These are phyloP conservation scores for Theileria orientalis DNA, from an alignment of 169 alveolate species.

Conservation along the genomic window DNA sequence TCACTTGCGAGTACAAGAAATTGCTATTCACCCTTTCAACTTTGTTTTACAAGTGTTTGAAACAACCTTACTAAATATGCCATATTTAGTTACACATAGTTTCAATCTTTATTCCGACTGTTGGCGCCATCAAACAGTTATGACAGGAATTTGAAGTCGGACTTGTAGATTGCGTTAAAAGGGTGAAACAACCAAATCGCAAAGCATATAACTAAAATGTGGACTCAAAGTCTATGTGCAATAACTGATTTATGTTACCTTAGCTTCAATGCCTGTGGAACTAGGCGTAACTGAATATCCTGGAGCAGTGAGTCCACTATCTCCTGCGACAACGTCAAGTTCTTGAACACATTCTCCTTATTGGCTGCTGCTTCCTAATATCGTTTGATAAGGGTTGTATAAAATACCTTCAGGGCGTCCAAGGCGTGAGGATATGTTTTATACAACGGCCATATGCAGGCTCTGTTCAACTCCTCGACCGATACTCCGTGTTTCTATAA, in stretches of 20 bases:
- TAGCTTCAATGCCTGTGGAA: conserved; percentile 89
- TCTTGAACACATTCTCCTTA: conserved; percentile 87
- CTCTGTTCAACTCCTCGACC: conserved; percentile 88
- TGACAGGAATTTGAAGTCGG: conserved; percentile 61
- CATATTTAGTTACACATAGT: conserved; percentile 56
- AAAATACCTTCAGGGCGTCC: conserved; percentile 89
- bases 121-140: conserved; percentile 52
- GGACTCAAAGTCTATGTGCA: neutral
- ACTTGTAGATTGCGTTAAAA: neutral
- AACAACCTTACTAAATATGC: conserved; percentile 58
- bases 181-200: no score
- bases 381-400: neutral
- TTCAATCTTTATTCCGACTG: conserved; percentile 57
- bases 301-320: conserved; percentile 81
- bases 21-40: no score
- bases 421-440: conserved; percentile 91
- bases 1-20: no score
- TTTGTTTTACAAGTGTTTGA: conserved; percentile 37
- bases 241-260: conserved; percentile 56
- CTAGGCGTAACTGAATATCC: conserved; percentile 83
- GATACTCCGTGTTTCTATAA: conserved; percentile 81
- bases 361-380: conserved; percentile 86
- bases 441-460: conserved; percentile 94
- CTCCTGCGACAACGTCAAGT: conserved; percentile 82
- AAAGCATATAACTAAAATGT: neutral